These are phyloP conservation scores for Phytophthora pisi DNA, from an alignment of 352 stramenopile genomes.

Conservation along the genomic window DNA sequence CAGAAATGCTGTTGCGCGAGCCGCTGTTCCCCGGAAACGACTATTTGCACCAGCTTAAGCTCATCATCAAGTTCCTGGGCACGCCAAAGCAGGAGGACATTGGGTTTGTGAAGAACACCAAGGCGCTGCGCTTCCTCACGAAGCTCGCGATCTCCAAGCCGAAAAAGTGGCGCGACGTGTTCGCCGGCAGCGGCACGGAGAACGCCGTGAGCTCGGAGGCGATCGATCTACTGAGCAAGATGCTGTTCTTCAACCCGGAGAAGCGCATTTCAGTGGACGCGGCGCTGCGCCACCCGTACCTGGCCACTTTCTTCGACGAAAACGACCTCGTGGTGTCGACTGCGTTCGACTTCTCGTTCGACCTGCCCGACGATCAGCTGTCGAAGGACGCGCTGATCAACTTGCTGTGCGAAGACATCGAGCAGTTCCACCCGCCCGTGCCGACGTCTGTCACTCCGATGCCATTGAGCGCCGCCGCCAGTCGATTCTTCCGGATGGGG, in stretches of 20 bases:
- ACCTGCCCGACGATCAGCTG: constrained; percentile 66
- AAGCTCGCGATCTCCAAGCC: constrained; percentile 77
- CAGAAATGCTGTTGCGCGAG: constrained; percentile 96
- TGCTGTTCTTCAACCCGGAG: constrained; percentile 75
- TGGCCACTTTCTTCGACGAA: constrained; percentile 89
- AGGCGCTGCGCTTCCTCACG: constrained; percentile 89
- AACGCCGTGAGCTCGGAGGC: constrained; percentile 47
- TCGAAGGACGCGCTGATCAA: constrained; percentile 67
- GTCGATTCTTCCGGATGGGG: constrained; percentile 54
- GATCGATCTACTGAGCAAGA: constrained; percentile 63
- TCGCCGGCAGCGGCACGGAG: constrained; percentile 39
- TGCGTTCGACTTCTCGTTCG: constrained; percentile 72
- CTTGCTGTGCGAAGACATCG: constrained; percentile 66
- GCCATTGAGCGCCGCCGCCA: constrained; percentile 22
- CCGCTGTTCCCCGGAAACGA: constrained; percentile 94
- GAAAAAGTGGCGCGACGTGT: constrained; percentile 70
- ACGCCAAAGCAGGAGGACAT: constrained; percentile 81
- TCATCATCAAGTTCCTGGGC: constrained; percentile 77
- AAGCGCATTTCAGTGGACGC: constrained; percentile 73
- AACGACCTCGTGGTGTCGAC: constrained; percentile 48
- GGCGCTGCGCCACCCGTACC: constrained; percentile 68
- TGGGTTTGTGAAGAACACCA: constrained; percentile 89
- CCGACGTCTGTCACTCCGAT: constrained; percentile 28
- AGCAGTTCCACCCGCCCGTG: constrained; percentile 55
- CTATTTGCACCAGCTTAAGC: constrained; percentile 85